A percentile compares a stretch with the other conserved stretches of the same genome.
These are phyloP conservation scores for Aureobasidium sp. DNA, from an alignment of 2,329 filamentous ascomycete species.

Conservation along the genomic window DNA sequence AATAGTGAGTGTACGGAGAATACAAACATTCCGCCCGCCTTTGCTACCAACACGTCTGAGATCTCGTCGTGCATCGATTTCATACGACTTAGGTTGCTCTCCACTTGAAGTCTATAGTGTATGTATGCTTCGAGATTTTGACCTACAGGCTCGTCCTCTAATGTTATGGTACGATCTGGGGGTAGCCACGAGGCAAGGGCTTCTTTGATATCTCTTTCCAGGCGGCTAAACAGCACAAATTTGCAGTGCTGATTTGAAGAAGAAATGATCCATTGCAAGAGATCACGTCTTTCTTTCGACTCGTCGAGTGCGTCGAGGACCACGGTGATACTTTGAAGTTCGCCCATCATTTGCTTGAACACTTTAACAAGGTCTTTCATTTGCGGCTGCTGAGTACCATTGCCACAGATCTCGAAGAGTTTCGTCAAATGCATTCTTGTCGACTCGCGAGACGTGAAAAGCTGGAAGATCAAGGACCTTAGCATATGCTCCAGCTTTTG, in stretches of 20 bases:
- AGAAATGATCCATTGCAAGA: background rate
- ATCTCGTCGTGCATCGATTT: background rate
- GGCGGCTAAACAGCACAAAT: background rate
- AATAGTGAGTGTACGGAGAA: no score
- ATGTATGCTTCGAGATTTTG: background rate
- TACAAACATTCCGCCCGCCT: background rate
- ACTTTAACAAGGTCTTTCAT: background rate
- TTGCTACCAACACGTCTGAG: background rate
- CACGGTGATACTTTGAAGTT: background rate
- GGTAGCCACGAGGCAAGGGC: background rate
- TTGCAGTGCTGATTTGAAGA: background rate
- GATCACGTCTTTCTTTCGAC: background rate
- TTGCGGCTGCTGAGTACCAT: background rate
- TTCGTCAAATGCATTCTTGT: background rate
- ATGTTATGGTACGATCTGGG: background rate
- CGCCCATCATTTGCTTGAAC: background rate
- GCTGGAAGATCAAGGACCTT: background rate
- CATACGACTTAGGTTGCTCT: background rate
- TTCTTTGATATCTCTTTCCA: background rate
- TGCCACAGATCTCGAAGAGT: background rate
- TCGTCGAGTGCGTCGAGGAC: background rate
- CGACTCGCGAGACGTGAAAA: background rate
- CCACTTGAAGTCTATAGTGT: background rate
- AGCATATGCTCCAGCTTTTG: background rate
- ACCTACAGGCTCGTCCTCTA: background rate